Evolutionary conservation across 495 filamentous ascomycete genomes (phyloP), one percentile per base, ranked within the genome.

Genomic region (Aspergillus panamensis): DNA sequence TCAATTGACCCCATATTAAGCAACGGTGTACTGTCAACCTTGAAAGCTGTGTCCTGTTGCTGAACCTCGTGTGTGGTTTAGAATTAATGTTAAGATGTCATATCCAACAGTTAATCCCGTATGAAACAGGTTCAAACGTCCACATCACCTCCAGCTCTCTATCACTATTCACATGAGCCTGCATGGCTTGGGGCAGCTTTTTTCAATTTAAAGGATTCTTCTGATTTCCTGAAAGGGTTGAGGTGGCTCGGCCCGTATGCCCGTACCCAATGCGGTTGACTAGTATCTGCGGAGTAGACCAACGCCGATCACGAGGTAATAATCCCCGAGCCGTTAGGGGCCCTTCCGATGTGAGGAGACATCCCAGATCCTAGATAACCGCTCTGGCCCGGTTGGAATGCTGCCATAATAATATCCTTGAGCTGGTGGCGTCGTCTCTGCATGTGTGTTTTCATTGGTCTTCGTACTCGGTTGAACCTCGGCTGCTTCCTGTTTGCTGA

Each of bases 161-260:
- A 31, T 10, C 3, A 39, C 35, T 39, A 5, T 16, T 45, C 42
- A 45, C 42, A 45, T 45, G 42, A 20, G 17, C 42, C n/a, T n/a
- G 17, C 17, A 21, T 0, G 16, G n/a, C 17, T 21, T 21, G 42
- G 17, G 16, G 42, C 14, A 16, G 9, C n/a, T 20, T 45, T 20
- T 45, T 45, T 21, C 17, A n/a, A 17, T 19, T 45, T 6, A 45
- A 17, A 16, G 13, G n/a, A 32, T 20, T 12, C 12, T 44, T 43
- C 25, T 25, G 53, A 21, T 56, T 48, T 35, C 54, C 54, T 45
- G 49, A 39, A 57, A 50, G 45, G 31, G 54, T 40, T 48, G 44
- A 57, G 54, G 54, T 51, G 12, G 19, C 44, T 49, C 54, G 54
- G 54, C 35, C 54, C 54, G 54, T 50, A 6, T 21, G 54, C 25